These are phyloP conservation scores for Spiromastix sp. DNA, from an alignment of 2,329 filamentous ascomycete species.

Conservation along the genomic window DNA sequence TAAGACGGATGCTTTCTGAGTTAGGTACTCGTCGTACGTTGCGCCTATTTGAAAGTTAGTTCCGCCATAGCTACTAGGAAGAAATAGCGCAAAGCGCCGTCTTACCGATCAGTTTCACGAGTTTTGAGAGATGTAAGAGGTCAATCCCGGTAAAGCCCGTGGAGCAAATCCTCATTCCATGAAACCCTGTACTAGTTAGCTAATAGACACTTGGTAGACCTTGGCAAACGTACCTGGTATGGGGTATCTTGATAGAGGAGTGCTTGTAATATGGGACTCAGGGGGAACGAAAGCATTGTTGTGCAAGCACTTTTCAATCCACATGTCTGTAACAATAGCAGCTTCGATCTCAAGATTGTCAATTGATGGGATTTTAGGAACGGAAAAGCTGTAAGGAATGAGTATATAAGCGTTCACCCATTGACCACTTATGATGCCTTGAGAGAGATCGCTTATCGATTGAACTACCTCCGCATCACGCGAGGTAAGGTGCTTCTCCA, in stretches of 20 bases:
- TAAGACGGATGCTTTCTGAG: conserved; percentile 60
- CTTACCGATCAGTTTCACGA: conserved; percentile 59
- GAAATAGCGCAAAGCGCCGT: not conserved
- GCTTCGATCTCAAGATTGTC: conserved; percentile 33
- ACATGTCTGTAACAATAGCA: conserved; percentile 72
- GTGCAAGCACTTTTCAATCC: conserved; percentile 80
- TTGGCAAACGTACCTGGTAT: conserved; percentile 40
- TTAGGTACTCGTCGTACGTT: conserved; percentile 68
- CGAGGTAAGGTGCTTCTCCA: conserved; percentile 30
- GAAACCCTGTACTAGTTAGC: conserved; percentile 43
- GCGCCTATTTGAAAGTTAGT: conserved; percentile 44
- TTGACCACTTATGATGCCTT: conserved; percentile 15
- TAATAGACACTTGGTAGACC: not conserved
- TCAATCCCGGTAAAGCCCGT: conserved; percentile 79
- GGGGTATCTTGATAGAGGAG: conserved; percentile 62
- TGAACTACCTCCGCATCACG: conserved; percentile 32
- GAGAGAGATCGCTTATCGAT: conserved; percentile 21
- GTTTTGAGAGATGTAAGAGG: conserved; percentile 70
- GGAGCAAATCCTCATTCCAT: conserved; percentile 61
- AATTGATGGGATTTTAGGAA: conserved; percentile 24
- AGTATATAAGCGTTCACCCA: conserved; percentile 27
- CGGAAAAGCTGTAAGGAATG: conserved; percentile 28
- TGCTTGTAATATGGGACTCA: conserved; percentile 59
- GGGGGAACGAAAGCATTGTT: conserved; percentile 63
- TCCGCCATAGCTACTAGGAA: not conserved